phyloP scores from a whole-genome alignment of 345 rosid species.

The Anacardium occidentale region DNA sequence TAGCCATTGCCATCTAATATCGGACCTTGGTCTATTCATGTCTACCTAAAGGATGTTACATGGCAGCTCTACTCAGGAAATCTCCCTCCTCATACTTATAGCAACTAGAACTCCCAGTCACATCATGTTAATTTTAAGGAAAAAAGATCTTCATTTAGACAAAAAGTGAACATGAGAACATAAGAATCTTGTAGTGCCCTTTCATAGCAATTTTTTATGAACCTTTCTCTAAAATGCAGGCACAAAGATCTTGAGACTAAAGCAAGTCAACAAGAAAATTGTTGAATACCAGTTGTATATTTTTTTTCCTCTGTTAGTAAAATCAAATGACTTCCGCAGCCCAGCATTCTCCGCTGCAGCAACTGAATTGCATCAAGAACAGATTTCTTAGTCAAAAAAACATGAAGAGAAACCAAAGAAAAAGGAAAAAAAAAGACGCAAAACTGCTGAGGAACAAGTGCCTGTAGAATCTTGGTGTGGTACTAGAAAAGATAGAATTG shows the following conservation, averaged over 20 bases:
- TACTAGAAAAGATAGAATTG: no score
- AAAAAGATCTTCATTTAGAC: background rate
- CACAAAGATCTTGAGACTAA: no score
- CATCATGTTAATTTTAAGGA: background rate
- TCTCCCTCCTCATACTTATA: background rate
- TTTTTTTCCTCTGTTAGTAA: slow-evolving; percentile 82
- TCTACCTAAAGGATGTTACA: background rate
- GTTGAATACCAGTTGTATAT: slow-evolving; percentile 73
- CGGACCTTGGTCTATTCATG: background rate
- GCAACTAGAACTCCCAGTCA: background rate
- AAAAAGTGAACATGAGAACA: background rate
- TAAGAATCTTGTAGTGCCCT: background rate
- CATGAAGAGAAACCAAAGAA: background rate
- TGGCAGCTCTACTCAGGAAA: background rate
- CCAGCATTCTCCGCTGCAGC: slow-evolving; percentile 53
- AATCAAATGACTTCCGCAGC: slow-evolving; percentile 83
- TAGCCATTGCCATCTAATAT: background rate
- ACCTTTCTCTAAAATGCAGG: no score
- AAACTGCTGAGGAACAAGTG: slow-evolving; percentile 7
- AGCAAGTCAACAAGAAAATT: background rate
- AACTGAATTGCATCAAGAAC: slow-evolving; percentile 40
- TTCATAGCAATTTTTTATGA: no score
- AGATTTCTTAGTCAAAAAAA: background rate
- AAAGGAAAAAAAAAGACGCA: background rate
- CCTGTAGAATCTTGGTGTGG: slow-evolving; percentile 38